phyloP scores from a whole-genome alignment of 371 early-diverging fungal genomes.

The Mortierella sp. region DNA sequence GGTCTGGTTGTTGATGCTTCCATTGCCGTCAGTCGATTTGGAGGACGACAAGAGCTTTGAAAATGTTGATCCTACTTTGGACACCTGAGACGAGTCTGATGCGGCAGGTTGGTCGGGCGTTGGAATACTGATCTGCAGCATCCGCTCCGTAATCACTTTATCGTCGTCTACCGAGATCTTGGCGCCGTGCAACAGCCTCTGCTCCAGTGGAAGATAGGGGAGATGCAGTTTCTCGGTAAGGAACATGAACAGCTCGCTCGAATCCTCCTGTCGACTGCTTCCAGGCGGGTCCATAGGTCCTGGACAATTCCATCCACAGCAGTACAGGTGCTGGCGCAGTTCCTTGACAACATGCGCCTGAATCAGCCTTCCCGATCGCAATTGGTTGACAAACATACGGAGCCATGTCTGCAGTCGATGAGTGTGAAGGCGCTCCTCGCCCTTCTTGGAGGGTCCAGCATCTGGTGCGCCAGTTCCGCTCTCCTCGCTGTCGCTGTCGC shows the following conservation, averaged over 20 bases:
- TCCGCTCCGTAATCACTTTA: conserved; percentile 69
- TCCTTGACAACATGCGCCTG: conserved; percentile 61
- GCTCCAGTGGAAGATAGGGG: conserved; percentile 71
- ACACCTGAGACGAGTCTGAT: background rate
- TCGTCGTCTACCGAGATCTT: conserved; percentile 66
- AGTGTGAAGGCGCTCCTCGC: conserved; percentile 25
- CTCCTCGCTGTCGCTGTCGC: conserved; percentile 50
- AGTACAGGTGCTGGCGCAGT: conserved; percentile 62
- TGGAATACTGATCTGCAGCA: conserved; percentile 65
- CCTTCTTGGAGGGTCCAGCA: conserved; percentile 3
- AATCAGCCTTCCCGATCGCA: conserved; percentile 65
- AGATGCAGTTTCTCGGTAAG: conserved; percentile 67
- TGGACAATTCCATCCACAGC: conserved; percentile 64
- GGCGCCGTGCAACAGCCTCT: conserved; percentile 70
- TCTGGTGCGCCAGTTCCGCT: conserved; percentile 11
- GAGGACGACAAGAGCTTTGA: conserved; percentile 31
- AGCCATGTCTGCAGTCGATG: conserved; percentile 63
- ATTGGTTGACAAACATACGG: conserved; percentile 68
- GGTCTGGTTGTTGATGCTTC: background rate
- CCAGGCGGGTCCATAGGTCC: conserved; percentile 46
- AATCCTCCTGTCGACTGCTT: conserved; percentile 69
- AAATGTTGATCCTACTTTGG: conserved; percentile 27
- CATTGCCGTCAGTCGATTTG: conserved; percentile 7
- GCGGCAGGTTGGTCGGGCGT: conserved; percentile 19
- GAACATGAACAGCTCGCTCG: conserved; percentile 70